Conservation (phyloP, 352 stramenopile genomes). For the Phytophthora hibernalis region DNA sequence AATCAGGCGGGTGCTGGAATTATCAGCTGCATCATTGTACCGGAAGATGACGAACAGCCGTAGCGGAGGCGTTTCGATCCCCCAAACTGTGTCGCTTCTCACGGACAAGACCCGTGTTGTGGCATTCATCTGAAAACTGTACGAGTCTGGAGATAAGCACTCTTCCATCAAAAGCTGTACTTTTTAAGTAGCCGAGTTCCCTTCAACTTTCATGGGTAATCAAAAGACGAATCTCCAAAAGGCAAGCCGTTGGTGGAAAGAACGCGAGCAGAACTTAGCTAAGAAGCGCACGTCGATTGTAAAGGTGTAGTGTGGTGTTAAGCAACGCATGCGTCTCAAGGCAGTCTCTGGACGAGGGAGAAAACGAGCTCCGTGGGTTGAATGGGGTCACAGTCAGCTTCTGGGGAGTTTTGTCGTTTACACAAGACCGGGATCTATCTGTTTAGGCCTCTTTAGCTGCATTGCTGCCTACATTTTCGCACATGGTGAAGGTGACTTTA, state of each 20-base stretch:
- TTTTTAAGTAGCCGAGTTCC: neutral
- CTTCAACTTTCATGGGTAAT: neutral
- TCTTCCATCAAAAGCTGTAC: neutral
- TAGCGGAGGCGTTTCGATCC: too few species aligned
- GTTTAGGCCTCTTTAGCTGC: neutral
- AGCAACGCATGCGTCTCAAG: constrained; percentile 1
- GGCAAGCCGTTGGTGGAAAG: neutral
- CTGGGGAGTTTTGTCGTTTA: neutral
- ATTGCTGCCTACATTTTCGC: neutral
- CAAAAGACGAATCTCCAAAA: neutral
- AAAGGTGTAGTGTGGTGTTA: neutral
- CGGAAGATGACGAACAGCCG: too few species aligned
- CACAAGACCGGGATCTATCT: neutral
- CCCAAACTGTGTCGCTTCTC: too few species aligned
- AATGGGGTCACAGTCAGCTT: neutral
- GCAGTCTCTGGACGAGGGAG: neutral
- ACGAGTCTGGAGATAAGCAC: neutral
- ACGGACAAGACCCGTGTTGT: neutral
- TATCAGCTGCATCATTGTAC: too few species aligned
- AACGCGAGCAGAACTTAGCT: neutral
- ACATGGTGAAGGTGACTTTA: neutral
- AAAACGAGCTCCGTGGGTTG: neutral
- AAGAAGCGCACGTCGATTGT: neutral
- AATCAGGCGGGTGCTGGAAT: too few species aligned
- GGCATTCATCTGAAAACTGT: neutral